These are phyloP conservation scores for Aureobasidium sp. DNA, from an alignment of 2,329 filamentous ascomycete species.

Conservation along the genomic window DNA sequence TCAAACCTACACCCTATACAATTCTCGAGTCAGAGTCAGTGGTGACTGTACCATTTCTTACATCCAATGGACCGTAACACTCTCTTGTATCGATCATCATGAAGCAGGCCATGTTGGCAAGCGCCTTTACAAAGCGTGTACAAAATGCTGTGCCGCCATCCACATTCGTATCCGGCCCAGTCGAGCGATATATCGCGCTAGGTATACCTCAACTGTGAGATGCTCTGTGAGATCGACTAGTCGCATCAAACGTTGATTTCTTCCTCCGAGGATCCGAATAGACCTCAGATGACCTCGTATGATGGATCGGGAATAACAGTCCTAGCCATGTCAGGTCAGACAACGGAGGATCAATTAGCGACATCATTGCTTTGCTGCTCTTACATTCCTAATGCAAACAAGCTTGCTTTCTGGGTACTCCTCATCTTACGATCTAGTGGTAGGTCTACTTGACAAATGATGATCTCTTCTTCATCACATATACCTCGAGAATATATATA, in stretches of 20 bases:
- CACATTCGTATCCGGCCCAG: not conserved
- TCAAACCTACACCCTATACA: not conserved
- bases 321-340: not conserved
- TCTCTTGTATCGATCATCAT: not conserved
- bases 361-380: constrained; percentile 8
- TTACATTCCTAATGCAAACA: constrained; percentile 13
- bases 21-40: not conserved
- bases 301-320: not conserved
- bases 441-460: not conserved
- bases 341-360: not conserved
- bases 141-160: not conserved
- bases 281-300: constrained; percentile 13
- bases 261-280: not conserved
- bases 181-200: not conserved
- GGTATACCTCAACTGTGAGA: not conserved
- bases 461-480: not conserved
- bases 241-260: not conserved
- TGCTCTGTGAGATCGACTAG: not conserved
- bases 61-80: not conserved
- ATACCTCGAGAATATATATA: constrained; percentile 4
- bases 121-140: not conserved
- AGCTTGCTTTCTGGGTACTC: constrained; percentile 5
- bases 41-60: not conserved
- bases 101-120: not conserved
- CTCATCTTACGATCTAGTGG: constrained; percentile 11